Base-by-base conservation (phyloP, 2,329 filamentous ascomycete genomes). In the Fusarium sp. region DNA sequence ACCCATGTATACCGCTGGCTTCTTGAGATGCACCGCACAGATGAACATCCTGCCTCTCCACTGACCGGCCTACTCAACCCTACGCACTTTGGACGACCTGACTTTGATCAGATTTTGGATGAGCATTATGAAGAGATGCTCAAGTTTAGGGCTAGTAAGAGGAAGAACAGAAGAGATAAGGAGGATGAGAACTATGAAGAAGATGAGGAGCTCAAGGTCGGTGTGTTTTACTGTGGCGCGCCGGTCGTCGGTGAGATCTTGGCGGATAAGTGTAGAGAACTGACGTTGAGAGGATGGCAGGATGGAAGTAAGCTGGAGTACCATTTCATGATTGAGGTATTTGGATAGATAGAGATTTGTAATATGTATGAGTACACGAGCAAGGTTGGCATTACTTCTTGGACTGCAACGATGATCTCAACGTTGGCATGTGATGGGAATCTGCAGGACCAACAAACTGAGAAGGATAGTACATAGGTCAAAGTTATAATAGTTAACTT, bases 261-360 rank as follows among this genome's bases (percentile, higher is more conserved):
- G 69, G 85, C 86, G 13, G 87, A 89, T 78, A 83, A 85, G 68
- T 89, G 87, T 63, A 78, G 82, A 8, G 78, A 82, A 65, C 75
- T 89, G 71, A 88, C 85, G 13, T 80, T 84, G 3, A 82, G 85
- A 67, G 86, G 85, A 1, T 80, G 85, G 33, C 78, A 83, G n/a
- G 86, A 88, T 68, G 85, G 83, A 18, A 84, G 82, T 52, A 85
- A 83, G 73, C 81, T 89, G 35, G 81, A 87, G 73, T 89, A 89
- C 75, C 81, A 86, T 57, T 89, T 89, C 57, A 86, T 87, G 82
- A 87, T 87, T 60, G 87, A 89, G 70, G 86, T 89, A 0, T 89
- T 89, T 79, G 85, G 83, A 6, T 86, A 60, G 13, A 6, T 18
- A 14, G 0, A 5, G 5, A 12, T 1, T 12, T 30, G 12, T 38